Base-by-base conservation (phyloP, 2,329 filamentous ascomycete species). In the Amylocarpus encephaloides region DNA sequence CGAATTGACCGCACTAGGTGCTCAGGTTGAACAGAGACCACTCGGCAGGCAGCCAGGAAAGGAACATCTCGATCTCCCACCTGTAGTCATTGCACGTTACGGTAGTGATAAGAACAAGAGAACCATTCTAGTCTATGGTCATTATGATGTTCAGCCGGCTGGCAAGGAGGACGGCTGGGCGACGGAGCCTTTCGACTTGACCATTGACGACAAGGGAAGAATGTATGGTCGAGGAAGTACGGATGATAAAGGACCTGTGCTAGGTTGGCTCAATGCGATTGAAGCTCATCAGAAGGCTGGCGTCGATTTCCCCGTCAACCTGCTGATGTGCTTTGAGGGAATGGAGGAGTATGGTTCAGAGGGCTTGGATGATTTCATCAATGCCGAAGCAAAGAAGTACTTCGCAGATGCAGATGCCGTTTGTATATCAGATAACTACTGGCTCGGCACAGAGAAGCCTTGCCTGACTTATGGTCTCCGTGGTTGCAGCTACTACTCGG, bases 261-360 rank as follows among this genome's bases (percentile, higher is more conserved):
- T 98, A 49, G 93, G 93, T 62, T 98, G 93, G 93, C 71, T 98
- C 61, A 98, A 98, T 68, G 91, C 91, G 60, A 97, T 98, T 59
- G 91, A 98, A 73, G 91, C 93, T 38, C 93, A 98, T 75, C 85
- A 95, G 71, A 93, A 94, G 76, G 90, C 91, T 33, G 88, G 88
- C 50, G 76, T 97, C 41, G 92, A 96, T 46, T 89, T 98, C 68
- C 93, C 93, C 7, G 93, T 98, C 66, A 98, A 98, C 74, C 78
- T 98, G 59, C 81, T 98, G 58, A 97, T 96, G 88, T 98, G 93
- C 77, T 97, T 98, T 63, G 93, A 98, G 77, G 93, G 93, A 43
- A 98, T 98, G 93, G 93, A 98, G 73, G 93, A 98, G 74, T 95
- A 95, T 68, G 93, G 93, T 45, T 96, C 91, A 0, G 92, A 97